A percentile compares a stretch with the other conserved stretches of the same genome.
phyloP scores from a whole-genome alignment of 805 yeast species.

The Candida maltosa region DNA sequence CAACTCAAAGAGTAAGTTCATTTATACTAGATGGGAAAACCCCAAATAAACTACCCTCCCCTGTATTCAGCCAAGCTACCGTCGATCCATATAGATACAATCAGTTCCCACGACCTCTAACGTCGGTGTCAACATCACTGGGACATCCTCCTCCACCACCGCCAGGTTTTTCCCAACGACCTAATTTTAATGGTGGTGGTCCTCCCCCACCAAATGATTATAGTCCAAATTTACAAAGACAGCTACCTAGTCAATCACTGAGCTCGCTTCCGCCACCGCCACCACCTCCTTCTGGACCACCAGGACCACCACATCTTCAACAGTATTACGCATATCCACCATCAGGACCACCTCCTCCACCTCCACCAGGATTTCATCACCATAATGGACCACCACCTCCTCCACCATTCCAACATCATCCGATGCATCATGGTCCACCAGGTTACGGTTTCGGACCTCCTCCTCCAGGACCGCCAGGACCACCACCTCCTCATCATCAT shows the following conservation, averaged over 20 bases:
- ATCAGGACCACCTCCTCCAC: slow-evolving; percentile 6
- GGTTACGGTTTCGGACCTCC: slow-evolving; percentile 3
- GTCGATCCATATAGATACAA: no score
- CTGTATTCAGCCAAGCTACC: no score
- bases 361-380: slow-evolving; percentile 3
- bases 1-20: slow-evolving; percentile 5
- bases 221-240: not conserved
- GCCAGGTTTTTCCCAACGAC: no score
- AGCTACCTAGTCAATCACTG: not conserved
- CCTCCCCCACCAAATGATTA: slow-evolving; percentile 1
- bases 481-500: not conserved
- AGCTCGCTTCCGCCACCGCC: slow-evolving; percentile 4
- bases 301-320: not conserved
- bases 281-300: slow-evolving; percentile 1
- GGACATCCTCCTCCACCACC: no score
- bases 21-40: slow-evolving; percentile 1
- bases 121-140: no score
- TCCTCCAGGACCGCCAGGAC: slow-evolving; percentile 1
- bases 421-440: slow-evolving; percentile 4
- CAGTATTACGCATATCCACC: slow-evolving; percentile 8
- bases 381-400: slow-evolving; percentile 3
- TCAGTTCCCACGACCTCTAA: no score
- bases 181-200: not conserved
- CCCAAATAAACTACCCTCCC: slow-evolving; percentile 3
- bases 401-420: slow-evolving; percentile 3